A percentile compares a stretch with the other conserved stretches of the same genome.
Conservation (phyloP, 2,329 filamentous ascomycete species). For the Sclerotinia nivalis region DNA sequence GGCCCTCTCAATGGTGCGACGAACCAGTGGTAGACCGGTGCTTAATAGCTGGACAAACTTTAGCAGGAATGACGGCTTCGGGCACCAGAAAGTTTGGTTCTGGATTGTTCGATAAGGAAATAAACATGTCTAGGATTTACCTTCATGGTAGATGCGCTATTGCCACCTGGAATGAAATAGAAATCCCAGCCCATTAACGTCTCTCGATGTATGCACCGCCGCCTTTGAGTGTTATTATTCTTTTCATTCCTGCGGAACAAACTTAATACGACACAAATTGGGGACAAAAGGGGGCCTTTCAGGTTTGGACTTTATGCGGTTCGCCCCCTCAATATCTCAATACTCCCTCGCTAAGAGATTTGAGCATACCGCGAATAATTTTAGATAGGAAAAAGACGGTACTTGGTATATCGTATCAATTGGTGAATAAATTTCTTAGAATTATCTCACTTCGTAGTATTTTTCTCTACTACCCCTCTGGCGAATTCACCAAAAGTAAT, state of each 20-base stretch:
- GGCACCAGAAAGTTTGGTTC: neutral
- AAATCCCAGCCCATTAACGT: neutral
- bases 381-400: neutral
- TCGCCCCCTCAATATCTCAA: neutral
- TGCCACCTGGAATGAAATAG: neutral
- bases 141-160: neutral
- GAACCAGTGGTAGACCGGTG: neutral
- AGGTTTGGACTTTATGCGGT: neutral
- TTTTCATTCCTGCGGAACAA: neutral
- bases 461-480: constrained; percentile 42
- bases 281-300: neutral
- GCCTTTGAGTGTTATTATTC: neutral
- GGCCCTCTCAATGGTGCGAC: neutral
- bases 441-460: constrained; percentile 38
- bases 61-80: neutral
- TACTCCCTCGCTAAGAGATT: constrained; percentile 13
- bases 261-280: neutral
- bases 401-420: neutral
- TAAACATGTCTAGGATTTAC: neutral
- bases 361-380: neutral
- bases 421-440: neutral
- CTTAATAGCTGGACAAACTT: neutral
- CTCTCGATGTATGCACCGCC: neutral
- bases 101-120: neutral
- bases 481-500: constrained; percentile 78